These are phyloP conservation scores for Ascochyta pisi DNA, from an alignment of 2,329 filamentous ascomycete genomes.

Conservation along the genomic window DNA sequence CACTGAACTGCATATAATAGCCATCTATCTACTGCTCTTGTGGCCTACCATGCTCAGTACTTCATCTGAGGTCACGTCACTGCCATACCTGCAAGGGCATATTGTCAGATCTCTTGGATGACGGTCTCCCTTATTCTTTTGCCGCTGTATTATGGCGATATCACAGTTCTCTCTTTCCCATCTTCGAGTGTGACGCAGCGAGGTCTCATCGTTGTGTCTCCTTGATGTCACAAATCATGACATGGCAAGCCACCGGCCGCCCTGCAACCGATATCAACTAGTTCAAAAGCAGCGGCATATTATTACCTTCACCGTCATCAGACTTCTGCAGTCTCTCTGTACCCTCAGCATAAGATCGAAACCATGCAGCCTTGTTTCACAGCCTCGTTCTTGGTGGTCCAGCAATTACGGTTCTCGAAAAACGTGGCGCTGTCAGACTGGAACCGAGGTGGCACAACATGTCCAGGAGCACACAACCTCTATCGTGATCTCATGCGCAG, in stretches of 20 bases:
- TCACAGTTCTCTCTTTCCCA: not conserved
- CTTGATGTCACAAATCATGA: not conserved
- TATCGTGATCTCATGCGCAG: constrained; percentile 1
- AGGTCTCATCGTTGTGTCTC: not conserved
- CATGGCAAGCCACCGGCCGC: not conserved
- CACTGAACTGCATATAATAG: not conserved
- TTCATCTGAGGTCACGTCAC: not conserved
- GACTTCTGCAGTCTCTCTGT: not conserved
- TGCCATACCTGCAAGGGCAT: not conserved
- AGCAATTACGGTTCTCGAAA: not conserved
- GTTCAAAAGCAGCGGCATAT: not conserved
- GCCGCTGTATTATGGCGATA: not conserved
- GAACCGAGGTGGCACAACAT: constrained; percentile 9
- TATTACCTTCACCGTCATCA: not conserved
- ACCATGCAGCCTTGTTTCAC: constrained; percentile 5
- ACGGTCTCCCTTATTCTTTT: not conserved
- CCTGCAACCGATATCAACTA: not conserved
- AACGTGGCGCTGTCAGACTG: constrained; percentile 12
- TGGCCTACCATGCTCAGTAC: not conserved
- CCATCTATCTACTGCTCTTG: not conserved
- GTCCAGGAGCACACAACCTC: constrained; percentile 8
- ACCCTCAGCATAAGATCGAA: not conserved
- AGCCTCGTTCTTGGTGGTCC: not conserved
- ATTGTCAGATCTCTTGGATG: not conserved
- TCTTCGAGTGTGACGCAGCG: not conserved